A percentile compares a stretch with the other conserved stretches of the same genome.
Evolutionary conservation across 2,329 filamentous ascomycete species (phyloP).

Genomic region (Pseudohalonectria lignicola): DNA sequence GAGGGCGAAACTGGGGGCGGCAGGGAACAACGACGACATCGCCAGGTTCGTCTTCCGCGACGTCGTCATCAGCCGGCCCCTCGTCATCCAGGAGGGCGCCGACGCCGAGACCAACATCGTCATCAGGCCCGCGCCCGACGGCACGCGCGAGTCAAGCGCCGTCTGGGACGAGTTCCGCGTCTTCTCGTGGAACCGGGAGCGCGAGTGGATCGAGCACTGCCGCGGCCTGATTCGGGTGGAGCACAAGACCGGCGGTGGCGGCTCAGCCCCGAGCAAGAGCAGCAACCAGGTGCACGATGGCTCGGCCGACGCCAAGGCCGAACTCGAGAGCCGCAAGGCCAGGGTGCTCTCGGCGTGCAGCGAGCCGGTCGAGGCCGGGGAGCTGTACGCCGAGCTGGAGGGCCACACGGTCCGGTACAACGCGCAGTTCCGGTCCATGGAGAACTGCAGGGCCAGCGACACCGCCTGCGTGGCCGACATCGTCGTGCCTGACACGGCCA

Average conservation of each 20-base stretch:
- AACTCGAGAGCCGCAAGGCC: neutral
- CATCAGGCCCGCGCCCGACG: constrained; percentile 8
- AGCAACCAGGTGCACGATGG: constrained; percentile 4
- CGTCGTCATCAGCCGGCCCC: constrained; percentile 14
- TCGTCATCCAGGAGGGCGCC: constrained; percentile 16
- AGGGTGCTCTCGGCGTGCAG: neutral
- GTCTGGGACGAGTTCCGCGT: constrained; percentile 18
- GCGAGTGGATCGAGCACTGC: constrained; percentile 18
- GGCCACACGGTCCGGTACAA: constrained; percentile 4
- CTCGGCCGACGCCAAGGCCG: neutral
- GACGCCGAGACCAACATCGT: constrained; percentile 16
- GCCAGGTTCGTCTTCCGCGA: constrained; percentile 14
- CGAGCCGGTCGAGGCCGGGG: constrained; percentile 1
- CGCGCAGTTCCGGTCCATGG: constrained; percentile 9
- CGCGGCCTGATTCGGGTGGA: constrained; percentile 11
- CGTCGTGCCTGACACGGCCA: constrained; percentile 28
- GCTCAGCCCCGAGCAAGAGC: neutral
- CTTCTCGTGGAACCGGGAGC: constrained; percentile 14
- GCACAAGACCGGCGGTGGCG: neutral
- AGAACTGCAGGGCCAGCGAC: constrained; percentile 8
- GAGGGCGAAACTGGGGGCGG: constrained; percentile 3
- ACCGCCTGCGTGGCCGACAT: constrained; percentile 20
- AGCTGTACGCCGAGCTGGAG: constrained; percentile 8
- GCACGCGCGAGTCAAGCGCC: constrained; percentile 9
- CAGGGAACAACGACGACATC: neutral